These are phyloP conservation scores for Candida coquimbonensis DNA, from an alignment of 805 yeast species.

Conservation along the genomic window DNA sequence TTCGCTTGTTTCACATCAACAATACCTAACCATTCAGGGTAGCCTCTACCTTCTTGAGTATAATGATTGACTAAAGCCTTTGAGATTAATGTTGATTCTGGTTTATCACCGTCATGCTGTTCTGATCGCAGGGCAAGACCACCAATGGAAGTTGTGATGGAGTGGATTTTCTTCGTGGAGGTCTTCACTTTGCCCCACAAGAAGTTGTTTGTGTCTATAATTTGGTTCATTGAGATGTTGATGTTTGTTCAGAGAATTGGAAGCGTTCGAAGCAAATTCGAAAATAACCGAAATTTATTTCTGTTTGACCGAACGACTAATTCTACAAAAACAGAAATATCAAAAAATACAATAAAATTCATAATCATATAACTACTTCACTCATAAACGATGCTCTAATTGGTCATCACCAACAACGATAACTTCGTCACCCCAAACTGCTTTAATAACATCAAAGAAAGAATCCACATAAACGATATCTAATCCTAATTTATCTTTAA, in stretches of 20 bases:
- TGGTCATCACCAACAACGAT: slow-evolving; percentile 13
- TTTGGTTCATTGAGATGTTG: background rate
- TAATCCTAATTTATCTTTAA: slow-evolving; percentile 48
- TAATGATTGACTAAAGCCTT: slow-evolving; percentile 21
- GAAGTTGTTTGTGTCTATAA: slow-evolving; percentile 10
- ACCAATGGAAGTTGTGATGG: slow-evolving; percentile 16
- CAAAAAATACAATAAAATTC: too few species aligned
- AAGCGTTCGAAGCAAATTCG: too few species aligned
- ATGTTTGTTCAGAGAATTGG: too few species aligned
- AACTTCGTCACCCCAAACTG: slow-evolving; percentile 59
- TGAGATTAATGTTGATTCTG: slow-evolving; percentile 20
- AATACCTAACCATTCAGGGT: slow-evolving; percentile 24
- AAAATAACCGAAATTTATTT: too few species aligned
- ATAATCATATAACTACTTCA: too few species aligned
- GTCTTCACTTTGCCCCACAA: slow-evolving; percentile 21
- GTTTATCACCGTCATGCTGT: slow-evolving; percentile 23
- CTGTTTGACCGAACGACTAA: too few species aligned
- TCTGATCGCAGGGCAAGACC: slow-evolving; percentile 20
- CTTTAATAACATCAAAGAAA: slow-evolving; percentile 66
- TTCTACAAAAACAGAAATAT: too few species aligned
- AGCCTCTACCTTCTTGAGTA: slow-evolving; percentile 7
- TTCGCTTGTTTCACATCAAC: slow-evolving; percentile 4
- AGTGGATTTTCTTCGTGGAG: slow-evolving; percentile 18
- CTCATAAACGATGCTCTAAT: slow-evolving; percentile 6
- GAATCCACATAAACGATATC: slow-evolving; percentile 61